These are phyloP conservation scores for Fusarium pseudograminearum DNA, from an alignment of 2,329 filamentous ascomycete species.

Conservation along the genomic window DNA sequence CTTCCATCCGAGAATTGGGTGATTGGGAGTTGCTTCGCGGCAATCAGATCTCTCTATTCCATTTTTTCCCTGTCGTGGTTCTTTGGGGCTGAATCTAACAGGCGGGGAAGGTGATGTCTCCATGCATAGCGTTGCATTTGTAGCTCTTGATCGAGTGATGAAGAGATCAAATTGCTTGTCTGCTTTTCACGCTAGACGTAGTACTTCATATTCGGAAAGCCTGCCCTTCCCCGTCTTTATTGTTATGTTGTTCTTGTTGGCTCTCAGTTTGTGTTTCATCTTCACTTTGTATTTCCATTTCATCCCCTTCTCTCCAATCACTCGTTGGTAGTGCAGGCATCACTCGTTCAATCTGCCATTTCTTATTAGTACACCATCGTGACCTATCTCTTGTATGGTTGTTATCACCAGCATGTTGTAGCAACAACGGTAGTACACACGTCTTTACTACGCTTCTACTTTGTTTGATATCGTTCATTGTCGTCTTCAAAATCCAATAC, in stretches of 20 bases:
- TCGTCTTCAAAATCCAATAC: conserved; percentile 2
- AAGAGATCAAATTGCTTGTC: conserved; percentile 5
- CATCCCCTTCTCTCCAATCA: conserved; percentile 2
- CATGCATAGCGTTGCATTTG: conserved; percentile 15
- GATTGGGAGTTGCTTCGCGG: conserved; percentile 18
- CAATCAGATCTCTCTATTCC: conserved; percentile 7
- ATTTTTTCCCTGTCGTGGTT: neutral
- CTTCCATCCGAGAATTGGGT: conserved; percentile 23
- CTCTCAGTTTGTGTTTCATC: conserved; percentile 15
- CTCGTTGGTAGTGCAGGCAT: conserved; percentile 18
- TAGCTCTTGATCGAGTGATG: conserved; percentile 32
- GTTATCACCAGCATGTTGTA: conserved; percentile 19
- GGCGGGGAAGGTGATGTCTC: neutral
- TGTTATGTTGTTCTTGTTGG: conserved; percentile 8
- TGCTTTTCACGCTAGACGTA: neutral
- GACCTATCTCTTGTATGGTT: neutral
- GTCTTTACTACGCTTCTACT: neutral
- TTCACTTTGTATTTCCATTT: conserved; percentile 3
- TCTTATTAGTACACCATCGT: neutral
- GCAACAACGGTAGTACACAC: conserved; percentile 26
- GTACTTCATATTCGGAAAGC: conserved; percentile 21
- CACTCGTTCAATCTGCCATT: neutral
- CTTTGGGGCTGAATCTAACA: conserved; percentile 20
- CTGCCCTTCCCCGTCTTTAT: conserved; percentile 9
- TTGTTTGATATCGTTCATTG: neutral